Conservation (phyloP, 1,139 yeast genomes). For the Saccharomyces hybrid region DNA sequence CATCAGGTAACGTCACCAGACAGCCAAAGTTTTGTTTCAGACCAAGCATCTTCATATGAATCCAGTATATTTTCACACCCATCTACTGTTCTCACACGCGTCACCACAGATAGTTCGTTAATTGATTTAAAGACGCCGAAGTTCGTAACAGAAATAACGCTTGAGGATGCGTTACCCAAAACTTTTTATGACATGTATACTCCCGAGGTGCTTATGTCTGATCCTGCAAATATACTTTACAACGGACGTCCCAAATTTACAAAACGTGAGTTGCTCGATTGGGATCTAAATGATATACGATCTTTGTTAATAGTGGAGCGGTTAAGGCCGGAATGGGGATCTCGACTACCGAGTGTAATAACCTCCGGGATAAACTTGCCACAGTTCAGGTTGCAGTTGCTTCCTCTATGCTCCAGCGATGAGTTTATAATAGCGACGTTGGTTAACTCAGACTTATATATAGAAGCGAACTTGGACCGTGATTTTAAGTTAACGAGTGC, state of each 20-base stretch:
- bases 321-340: constrained; percentile 47
- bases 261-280: constrained; percentile 49
- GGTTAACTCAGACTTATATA: constrained; percentile 43
- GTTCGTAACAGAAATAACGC: constrained; percentile 19
- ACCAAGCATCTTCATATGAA: constrained; percentile 20
- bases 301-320: constrained; percentile 48
- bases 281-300: constrained; percentile 60
- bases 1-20: constrained; percentile 8
- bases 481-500: constrained; percentile 52
- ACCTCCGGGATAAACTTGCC: constrained; percentile 16
- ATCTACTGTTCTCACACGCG: constrained; percentile 15
- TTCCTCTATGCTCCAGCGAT: constrained; percentile 48
- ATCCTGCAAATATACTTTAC: constrained; percentile 34
- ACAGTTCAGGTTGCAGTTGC: constrained; percentile 35
- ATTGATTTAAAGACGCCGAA: constrained; percentile 8
- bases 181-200: constrained; percentile 23
- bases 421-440: constrained; percentile 40
- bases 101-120: constrained; percentile 10
- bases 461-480: constrained; percentile 33
- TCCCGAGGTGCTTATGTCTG: constrained; percentile 39
- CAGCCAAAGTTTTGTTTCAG: constrained; percentile 15
- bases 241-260: constrained; percentile 57
- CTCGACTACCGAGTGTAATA: constrained; percentile 41
- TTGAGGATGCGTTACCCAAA: constrained; percentile 41
- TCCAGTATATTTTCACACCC: constrained; percentile 27